phyloP scores from a whole-genome alignment of 2,329 filamentous ascomycete genomes.

The Rutstroemia sydowiana region DNA sequence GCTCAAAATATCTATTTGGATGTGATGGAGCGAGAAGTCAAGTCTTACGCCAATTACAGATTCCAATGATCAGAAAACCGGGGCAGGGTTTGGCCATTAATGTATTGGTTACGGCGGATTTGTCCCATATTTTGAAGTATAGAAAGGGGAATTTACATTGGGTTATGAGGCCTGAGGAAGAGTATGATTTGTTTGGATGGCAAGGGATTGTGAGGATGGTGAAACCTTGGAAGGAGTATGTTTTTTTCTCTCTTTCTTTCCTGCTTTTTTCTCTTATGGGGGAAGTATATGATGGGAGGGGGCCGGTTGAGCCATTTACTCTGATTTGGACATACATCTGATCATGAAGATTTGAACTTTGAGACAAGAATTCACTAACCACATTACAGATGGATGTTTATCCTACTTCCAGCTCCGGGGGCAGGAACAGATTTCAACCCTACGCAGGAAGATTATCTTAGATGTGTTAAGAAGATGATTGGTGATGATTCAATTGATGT shows the following conservation, averaged over 20 bases:
- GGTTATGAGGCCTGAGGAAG: conserved; percentile 47
- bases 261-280: too few relatives aligned
- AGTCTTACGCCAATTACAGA: conserved; percentile 38
- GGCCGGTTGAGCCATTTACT: too few relatives aligned
- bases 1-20: conserved; percentile 51
- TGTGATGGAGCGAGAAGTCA: conserved; percentile 46
- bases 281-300: too few relatives aligned
- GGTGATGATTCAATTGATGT: conserved; percentile 45
- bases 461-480: conserved; percentile 42
- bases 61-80: conserved; percentile 39
- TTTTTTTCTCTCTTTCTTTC: too few relatives aligned
- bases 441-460: conserved; percentile 39
- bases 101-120: conserved; percentile 42
- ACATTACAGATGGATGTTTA: conserved; percentile 52
- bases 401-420: conserved; percentile 40
- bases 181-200: conserved; percentile 46
- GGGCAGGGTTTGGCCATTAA: conserved; percentile 44
- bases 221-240: conserved; percentile 49
- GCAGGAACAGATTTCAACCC: conserved; percentile 35
- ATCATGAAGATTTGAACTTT: too few relatives aligned
- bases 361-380: too few relatives aligned
- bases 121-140: conserved; percentile 40
- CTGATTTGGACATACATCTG: too few relatives aligned
- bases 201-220: conserved; percentile 49
- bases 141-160: conserved; percentile 54